These are phyloP conservation scores for Triglochin maritima DNA, from an alignment of 106 monocot genomes.

Conservation along the genomic window DNA sequence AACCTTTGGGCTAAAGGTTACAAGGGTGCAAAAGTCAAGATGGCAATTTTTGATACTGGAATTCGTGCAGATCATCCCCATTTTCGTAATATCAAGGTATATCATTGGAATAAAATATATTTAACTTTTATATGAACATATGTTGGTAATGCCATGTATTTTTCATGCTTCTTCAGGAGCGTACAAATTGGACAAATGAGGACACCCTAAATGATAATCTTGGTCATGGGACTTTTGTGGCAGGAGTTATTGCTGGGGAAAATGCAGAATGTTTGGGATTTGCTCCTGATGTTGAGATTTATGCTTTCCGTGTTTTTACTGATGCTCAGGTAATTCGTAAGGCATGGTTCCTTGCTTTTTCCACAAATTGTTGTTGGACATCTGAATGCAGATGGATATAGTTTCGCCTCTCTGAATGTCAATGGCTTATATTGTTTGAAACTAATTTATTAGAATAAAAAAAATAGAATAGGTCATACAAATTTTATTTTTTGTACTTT, in stretches of 20 bases:
- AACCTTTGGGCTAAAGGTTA: conserved; percentile 84
- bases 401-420: too few species aligned
- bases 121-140: too few species aligned
- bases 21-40: conserved; percentile 89
- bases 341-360: neutral
- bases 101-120: neutral
- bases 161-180: conserved; percentile 47
- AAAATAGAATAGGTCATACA: too few species aligned
- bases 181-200: conserved; percentile 99
- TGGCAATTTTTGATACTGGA: conserved; percentile 99
- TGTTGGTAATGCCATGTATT: neutral
- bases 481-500: too few species aligned
- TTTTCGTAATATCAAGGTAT: conserved; percentile 99
- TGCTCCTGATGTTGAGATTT: conserved; percentile 96
- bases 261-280: conserved; percentile 93
- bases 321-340: conserved; percentile 91
- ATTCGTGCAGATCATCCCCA: conserved; percentile 95
- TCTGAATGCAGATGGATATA: too few species aligned
- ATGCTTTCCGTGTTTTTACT: conserved; percentile 98
- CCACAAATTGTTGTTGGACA: too few species aligned
- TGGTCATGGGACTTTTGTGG: conserved; percentile 98
- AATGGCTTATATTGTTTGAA: too few species aligned
- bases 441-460: too few species aligned
- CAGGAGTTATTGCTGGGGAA: conserved; percentile 97
- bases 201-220: conserved; percentile 98